These are phyloP conservation scores for Eruca vesicaria DNA, from an alignment of 441 rosid species.

Conservation along the genomic window DNA sequence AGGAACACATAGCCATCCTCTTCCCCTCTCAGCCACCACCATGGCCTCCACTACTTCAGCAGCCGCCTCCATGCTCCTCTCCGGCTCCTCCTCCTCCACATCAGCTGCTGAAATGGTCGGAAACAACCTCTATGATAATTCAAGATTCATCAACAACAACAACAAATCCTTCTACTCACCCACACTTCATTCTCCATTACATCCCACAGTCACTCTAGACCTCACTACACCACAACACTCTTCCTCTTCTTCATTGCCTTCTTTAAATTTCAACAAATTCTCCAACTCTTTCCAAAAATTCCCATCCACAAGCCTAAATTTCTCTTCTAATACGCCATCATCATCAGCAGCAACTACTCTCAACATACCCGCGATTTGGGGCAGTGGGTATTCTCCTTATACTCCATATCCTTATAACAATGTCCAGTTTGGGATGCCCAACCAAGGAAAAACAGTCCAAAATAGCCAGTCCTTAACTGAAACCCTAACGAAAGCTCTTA, in stretches of 20 bases:
- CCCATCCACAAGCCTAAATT: slow-evolving; percentile 52
- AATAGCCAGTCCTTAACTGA: slow-evolving; percentile 54
- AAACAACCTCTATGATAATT: slow-evolving; percentile 48
- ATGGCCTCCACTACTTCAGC: slow-evolving; percentile 90
- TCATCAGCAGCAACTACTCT: slow-evolving; percentile 47
- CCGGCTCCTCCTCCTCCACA: slow-evolving; percentile 55
- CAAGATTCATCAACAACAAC: slow-evolving; percentile 41
- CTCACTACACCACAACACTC: slow-evolving; percentile 53
- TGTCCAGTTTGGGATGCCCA: slow-evolving; percentile 29
- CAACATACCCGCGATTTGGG: slow-evolving; percentile 46
- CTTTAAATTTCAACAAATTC: slow-evolving; percentile 43
- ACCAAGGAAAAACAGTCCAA: slow-evolving; percentile 23
- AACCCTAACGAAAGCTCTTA: slow-evolving; percentile 59
- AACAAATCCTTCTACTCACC: slow-evolving; percentile 46
- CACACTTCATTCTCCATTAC: slow-evolving; percentile 40
- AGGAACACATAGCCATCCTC: slow-evolving; percentile 81
- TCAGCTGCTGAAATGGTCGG: slow-evolving; percentile 44
- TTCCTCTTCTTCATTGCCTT: slow-evolving; percentile 37
- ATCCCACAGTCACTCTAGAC: slow-evolving; percentile 82
- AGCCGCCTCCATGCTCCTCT: slow-evolving; percentile 71
- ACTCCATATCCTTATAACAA: slow-evolving; percentile 37
- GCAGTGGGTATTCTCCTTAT: slow-evolving; percentile 41
- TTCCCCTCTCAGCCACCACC: slow-evolving; percentile 74
- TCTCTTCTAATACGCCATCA: slow-evolving; percentile 48
- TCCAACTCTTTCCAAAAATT: slow-evolving; percentile 41